A percentile compares a stretch with the other conserved stretches of the same genome.
Evolutionary conservation across 495 filamentous ascomycete species (phyloP).

Genomic region (Talaromyces nanjingensis): DNA sequence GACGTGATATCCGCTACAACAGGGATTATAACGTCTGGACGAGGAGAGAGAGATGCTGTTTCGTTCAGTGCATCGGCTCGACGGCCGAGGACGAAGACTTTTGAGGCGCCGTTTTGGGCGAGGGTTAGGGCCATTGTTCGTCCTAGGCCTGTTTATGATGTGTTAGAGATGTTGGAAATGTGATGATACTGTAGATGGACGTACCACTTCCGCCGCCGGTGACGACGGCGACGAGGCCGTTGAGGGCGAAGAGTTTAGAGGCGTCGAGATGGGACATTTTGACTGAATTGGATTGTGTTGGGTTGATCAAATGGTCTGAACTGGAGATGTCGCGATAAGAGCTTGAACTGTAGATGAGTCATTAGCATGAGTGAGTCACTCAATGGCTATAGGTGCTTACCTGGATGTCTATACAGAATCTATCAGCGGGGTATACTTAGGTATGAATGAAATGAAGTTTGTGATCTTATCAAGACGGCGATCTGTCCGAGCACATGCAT

Average conservation of each 20-base stretch:
- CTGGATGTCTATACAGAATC: background rate
- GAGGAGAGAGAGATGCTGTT: constrained; percentile 21
- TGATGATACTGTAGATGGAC: constrained; percentile 2
- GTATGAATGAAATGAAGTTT: background rate
- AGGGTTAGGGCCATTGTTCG: constrained; percentile 59
- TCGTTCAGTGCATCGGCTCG: constrained; percentile 45
- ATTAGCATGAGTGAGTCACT: background rate
- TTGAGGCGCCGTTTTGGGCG: constrained; percentile 53
- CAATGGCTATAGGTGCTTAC: background rate
- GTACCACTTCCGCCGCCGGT: constrained; percentile 55
- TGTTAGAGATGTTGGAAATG: background rate
- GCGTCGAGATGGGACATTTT: constrained; percentile 3
- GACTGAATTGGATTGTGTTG: background rate
- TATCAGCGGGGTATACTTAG: background rate
- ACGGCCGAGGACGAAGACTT: constrained; percentile 65
- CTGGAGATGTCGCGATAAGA: background rate
- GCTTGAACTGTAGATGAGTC: background rate
- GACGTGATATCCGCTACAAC: constrained; percentile 36
- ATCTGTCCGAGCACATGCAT: background rate
- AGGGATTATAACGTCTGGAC: constrained; percentile 26
- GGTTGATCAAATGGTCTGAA: background rate
- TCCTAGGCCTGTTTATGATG: constrained; percentile 47
- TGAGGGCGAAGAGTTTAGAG: constrained; percentile 44
- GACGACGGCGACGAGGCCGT: constrained; percentile 54
- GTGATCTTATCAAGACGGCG: background rate